Evolutionary conservation across 2,329 filamentous ascomycete species (phyloP).

Genomic region (Penicillium italicum): DNA sequence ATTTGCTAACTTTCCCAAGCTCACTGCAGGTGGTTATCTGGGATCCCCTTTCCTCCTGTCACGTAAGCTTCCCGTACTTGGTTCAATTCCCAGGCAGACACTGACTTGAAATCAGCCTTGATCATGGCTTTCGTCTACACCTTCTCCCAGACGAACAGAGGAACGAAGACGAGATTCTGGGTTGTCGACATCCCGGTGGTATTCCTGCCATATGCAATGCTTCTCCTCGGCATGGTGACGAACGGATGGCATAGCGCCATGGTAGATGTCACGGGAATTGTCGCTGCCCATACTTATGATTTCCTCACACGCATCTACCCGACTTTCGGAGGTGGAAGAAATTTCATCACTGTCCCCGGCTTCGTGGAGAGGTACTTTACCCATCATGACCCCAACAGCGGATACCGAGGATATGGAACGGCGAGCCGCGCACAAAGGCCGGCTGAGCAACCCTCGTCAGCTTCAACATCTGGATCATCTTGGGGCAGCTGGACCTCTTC

Average conservation of each 20-base stretch:
- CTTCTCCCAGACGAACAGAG: conserved; percentile 78
- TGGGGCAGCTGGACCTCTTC: conserved; percentile 30
- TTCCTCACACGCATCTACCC: conserved; percentile 88
- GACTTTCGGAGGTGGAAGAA: conserved; percentile 77
- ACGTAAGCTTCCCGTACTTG: conserved; percentile 28
- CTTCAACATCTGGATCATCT: conserved; percentile 12
- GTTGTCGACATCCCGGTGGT: conserved; percentile 80
- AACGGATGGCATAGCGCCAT: conserved; percentile 56
- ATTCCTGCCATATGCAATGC: conserved; percentile 74
- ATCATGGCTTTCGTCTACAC: conserved; percentile 81
- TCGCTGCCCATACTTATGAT: conserved; percentile 86
- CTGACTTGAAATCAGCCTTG: conserved; percentile 59
- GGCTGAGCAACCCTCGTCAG: neutral
- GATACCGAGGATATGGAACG: conserved; percentile 60
- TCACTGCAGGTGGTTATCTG: conserved; percentile 41
- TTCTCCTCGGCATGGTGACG: conserved; percentile 69
- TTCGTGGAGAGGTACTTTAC: conserved; percentile 67
- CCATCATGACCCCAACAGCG: conserved; percentile 42
- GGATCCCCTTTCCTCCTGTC: conserved; percentile 35
- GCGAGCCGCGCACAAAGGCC: conserved; percentile 47
- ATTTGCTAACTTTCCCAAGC: conserved; percentile 34
- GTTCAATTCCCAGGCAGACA: conserved; percentile 1
- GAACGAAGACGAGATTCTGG: conserved; percentile 71
- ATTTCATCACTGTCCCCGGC: conserved; percentile 68
- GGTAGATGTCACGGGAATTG: conserved; percentile 69